Base-by-base conservation (phyloP, 139 green algal species). In the Medakamo hakoo region DNA sequence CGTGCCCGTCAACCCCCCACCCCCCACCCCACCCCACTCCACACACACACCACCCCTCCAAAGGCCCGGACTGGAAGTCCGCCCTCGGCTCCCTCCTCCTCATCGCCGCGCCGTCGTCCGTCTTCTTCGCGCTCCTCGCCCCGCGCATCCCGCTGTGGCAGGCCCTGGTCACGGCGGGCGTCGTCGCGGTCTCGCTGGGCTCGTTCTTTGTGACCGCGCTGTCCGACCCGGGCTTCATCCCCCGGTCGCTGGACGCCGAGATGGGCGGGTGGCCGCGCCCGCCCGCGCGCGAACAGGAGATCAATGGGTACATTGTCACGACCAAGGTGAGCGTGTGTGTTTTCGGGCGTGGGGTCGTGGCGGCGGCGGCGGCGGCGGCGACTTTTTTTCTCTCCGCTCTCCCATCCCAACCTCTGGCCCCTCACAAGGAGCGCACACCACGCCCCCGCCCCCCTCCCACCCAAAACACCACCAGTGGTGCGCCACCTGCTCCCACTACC, bases 201-300 rank as follows among this genome's bases (percentile, higher is more conserved):
- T 84, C 82, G 62, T 73, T 96, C 40, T 73, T 80, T 28, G 62
- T 82, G 52, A 96, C 92, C 4, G 82, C 82, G 1, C 81, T 84
- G 66, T 73, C 77, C 2, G 92, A 98, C 64, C 92, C 92, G 0
- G 92, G 92, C 4, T 90, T 97, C 61, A 78, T 96, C 30, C 90
- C 88, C 1, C 74, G 91, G 4, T 78, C 86, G 32, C 62, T 59
- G 4, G 48, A n/a, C 1, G 68, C 84, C 40, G 73, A 71, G 1
- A 85, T 93, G 30, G 71, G 83, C 22, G 85, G 94, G 63, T 86
- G 49, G 14, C 30, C 52, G 28, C 55, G 49, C 14, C 28, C 68
- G 4, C 66, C 63, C 19, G 70, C 71, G 27, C 70, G 75, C 56
- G 74, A 82, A 27, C 55, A 73, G 57, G 57, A 76, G 26, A 63